A percentile compares a stretch with the other conserved stretches of the same genome.
Conservation (phyloP, 805 yeast genomes). For the Metschnikowia santaceciliae region DNA sequence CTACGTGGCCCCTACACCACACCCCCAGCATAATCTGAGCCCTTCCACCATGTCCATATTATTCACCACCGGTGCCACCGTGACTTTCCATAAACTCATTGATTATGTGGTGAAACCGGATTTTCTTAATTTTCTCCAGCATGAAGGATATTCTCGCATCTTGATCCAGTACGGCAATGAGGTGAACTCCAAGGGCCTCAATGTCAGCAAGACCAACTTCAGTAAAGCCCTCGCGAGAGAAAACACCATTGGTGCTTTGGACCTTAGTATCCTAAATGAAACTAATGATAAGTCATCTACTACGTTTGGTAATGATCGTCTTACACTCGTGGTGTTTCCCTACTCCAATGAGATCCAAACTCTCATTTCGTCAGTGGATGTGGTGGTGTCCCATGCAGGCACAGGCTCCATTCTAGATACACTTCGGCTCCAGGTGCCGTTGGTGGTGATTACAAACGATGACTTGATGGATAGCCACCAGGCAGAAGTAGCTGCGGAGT, state of each 20-base stretch:
- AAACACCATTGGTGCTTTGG: conserved; percentile 10
- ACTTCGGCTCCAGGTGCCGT: conserved; percentile 48
- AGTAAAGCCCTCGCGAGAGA: conserved; percentile 16
- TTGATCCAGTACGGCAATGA: conserved; percentile 34
- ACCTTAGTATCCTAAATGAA: conserved; percentile 12
- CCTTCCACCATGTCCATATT: conserved; percentile 26
- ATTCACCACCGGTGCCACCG: conserved; percentile 90
- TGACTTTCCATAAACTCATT: conserved; percentile 64
- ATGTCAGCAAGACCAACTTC: conserved; percentile 24
- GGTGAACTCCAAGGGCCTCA: conserved; percentile 12
- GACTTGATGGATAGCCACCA: conserved; percentile 44
- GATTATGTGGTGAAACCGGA: conserved; percentile 31
- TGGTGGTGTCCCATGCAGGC: conserved; percentile 85
- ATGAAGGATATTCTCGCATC: conserved; percentile 31
- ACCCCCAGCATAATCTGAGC: not conserved
- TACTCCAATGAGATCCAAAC: conserved; percentile 24
- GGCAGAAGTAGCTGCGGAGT: conserved; percentile 15
- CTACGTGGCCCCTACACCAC: not conserved
- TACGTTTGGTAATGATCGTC: conserved; percentile 5
- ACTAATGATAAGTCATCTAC: conserved; percentile 17
- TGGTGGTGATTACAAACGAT: conserved; percentile 70
- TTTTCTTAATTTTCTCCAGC: conserved; percentile 35
- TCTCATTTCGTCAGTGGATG: conserved; percentile 43
- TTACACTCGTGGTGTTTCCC: conserved; percentile 25
- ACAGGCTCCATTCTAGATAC: conserved; percentile 90